Evolutionary conservation across 345 rosid species (phyloP), one percentile per base, ranked within the genome.

Genomic region (Eucalyptus tenuipes): DNA sequence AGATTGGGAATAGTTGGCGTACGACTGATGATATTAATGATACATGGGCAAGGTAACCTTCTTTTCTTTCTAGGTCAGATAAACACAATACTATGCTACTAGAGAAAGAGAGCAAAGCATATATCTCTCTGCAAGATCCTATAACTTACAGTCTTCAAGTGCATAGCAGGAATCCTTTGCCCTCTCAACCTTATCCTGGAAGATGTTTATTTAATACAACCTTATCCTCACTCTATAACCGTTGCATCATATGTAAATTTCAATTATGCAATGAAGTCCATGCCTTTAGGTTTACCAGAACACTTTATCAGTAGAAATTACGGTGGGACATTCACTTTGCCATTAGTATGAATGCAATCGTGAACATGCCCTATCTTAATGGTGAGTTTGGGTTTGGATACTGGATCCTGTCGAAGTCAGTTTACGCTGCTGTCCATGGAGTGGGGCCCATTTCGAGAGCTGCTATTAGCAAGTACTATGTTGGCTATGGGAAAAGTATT

Each of bases 1-100:
- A 93, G 89, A 94, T 96, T 91, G 99, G 99, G 89, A 97, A 97
- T 93, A 97, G 99, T 93, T 97, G 99, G 99, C 99, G 99, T 75
- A 97, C 98, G 29, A 95, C 99, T 13, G 97, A 93, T 75, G 99
- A 97, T 93, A 97, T 97, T 90, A 96, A 95, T 66, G 99, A 96
- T 88, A 88, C 99, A 88, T 97, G 99, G 99, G 98, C 92, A 90
- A 97, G 99, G 99, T 97, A 88, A 85, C 88, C 90, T 66, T 87
- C 91, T 89, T 90, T 90, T 47, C 88, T 88, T 75, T 47, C 42
- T 40, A 31, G 31, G 24, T 64, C 18, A 84, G 25, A 16, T 47
- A 29, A 55, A 33, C 49, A 15, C 59, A 24, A 33, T 61, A 20
- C 40, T 4, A 55, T 49, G 61, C 59, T 47, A 50, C 45, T 52